Conservation (phyloP, 768 basidiomycete species). For the Guyanaporus albipodus region DNA sequence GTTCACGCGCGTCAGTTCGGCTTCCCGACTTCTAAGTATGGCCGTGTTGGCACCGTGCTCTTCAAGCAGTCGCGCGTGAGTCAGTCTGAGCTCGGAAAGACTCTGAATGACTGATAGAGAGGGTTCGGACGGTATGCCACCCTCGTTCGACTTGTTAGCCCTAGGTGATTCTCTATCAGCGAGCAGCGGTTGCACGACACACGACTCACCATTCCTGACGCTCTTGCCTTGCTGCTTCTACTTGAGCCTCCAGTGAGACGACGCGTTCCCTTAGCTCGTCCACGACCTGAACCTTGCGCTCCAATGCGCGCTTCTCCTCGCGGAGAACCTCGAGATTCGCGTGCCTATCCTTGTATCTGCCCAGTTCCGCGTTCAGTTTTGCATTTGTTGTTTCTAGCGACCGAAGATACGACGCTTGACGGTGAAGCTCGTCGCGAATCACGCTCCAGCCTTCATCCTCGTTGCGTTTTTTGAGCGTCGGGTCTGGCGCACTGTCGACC, state of each 20-base stretch:
- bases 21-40: constrained; percentile 49
- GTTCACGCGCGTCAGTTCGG: constrained; percentile 43
- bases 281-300: constrained; percentile 45
- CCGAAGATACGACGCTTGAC: constrained; percentile 59
- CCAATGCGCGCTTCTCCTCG: constrained; percentile 69
- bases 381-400: constrained; percentile 58
- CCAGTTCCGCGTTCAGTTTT: constrained; percentile 51
- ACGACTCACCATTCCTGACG: constrained; percentile 52
- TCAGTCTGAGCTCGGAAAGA: constrained; percentile 56
- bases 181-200: neutral
- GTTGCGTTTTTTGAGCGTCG: constrained; percentile 21
- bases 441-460: constrained; percentile 59
- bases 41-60: constrained; percentile 59
- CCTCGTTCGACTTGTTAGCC: constrained; percentile 35
- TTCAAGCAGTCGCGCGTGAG: constrained; percentile 61
- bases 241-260: constrained; percentile 57
- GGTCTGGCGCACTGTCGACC: constrained; percentile 34
- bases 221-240: constrained; percentile 56
- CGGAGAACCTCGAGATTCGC: constrained; percentile 62
- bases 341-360: constrained; percentile 50
- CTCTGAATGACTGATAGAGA: constrained; percentile 55
- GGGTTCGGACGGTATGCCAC: constrained; percentile 39
- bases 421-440: constrained; percentile 63
- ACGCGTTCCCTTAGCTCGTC: constrained; percentile 56
- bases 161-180: constrained; percentile 22